Evolutionary conservation across 306 rosid species (phyloP).

Genomic region (Vigna trinervia): DNA sequence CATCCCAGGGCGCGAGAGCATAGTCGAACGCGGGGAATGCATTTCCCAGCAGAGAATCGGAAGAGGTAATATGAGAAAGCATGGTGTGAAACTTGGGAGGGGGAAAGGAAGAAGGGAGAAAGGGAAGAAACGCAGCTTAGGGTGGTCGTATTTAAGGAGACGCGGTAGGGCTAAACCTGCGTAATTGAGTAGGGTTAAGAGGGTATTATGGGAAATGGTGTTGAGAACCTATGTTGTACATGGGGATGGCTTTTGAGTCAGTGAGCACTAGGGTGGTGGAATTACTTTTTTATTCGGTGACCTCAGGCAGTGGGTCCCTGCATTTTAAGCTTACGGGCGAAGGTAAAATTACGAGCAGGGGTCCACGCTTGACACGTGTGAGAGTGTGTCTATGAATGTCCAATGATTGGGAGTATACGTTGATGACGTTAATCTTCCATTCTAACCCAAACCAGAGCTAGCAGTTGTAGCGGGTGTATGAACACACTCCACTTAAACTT

Average conservation of each 20-base stretch:
- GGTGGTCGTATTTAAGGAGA: slow-evolving; percentile 57
- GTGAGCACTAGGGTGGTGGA: slow-evolving; percentile 61
- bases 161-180: neutral
- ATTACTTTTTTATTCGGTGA: slow-evolving; percentile 47
- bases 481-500: too few species aligned
- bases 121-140: slow-evolving; percentile 77
- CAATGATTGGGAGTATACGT: slow-evolving; percentile 30
- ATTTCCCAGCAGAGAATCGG: slow-evolving; percentile 52
- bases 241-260: slow-evolving; percentile 79
- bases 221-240: slow-evolving; percentile 27
- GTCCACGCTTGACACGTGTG: slow-evolving; percentile 44
- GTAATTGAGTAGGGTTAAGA: neutral
- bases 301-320: slow-evolving; percentile 52
- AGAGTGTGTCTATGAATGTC: neutral
- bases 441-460: neutral
- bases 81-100: slow-evolving; percentile 48
- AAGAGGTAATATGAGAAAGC: slow-evolving; percentile 58
- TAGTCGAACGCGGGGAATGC: slow-evolving; percentile 56
- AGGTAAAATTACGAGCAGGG: slow-evolving; percentile 55
- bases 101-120: slow-evolving; percentile 67
- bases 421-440: slow-evolving; percentile 36
- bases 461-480: neutral
- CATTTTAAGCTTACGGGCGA: slow-evolving; percentile 61
- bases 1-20: slow-evolving; percentile 63
- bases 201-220: slow-evolving; percentile 46